Conservation (phyloP, 2,329 filamentous ascomycete genomes). For the Shiraia bambusicola region DNA sequence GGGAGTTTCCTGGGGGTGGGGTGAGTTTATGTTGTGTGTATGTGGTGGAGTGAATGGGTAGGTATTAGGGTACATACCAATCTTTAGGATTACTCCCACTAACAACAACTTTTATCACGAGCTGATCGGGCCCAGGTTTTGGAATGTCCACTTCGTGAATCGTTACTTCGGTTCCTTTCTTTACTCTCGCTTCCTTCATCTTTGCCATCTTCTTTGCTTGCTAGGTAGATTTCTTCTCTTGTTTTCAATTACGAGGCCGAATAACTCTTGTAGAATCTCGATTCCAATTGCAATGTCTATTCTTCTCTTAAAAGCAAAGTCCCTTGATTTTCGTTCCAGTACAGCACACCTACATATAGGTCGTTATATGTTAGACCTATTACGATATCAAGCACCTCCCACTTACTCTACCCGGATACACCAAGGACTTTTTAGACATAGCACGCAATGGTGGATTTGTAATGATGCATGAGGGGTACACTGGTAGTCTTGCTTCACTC, state of each 20-base stretch:
- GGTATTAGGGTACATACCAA: constrained; percentile 38
- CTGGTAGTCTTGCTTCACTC: neutral
- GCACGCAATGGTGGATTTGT: constrained; percentile 9
- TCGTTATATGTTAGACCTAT: too few relatives aligned
- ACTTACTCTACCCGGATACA: too few relatives aligned
- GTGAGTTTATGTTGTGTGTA: neutral
- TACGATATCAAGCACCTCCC: too few relatives aligned
- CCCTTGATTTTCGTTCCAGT: too few relatives aligned
- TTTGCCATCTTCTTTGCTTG: constrained; percentile 3
- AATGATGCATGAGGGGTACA: constrained; percentile 12
- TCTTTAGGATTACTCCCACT: constrained; percentile 52
- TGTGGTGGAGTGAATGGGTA: neutral
- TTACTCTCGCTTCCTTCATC: constrained; percentile 49
- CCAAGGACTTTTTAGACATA: neutral
- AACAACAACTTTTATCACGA: constrained; percentile 45
- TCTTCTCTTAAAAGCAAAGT: too few relatives aligned
- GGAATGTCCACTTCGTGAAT: constrained; percentile 43
- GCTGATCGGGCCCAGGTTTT: constrained; percentile 33
- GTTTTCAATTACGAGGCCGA: too few relatives aligned
- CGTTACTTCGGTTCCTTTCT: constrained; percentile 34
- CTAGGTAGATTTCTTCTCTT: neutral
- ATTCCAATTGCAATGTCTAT: too few relatives aligned
- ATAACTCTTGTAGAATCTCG: too few relatives aligned
- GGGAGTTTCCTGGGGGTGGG: constrained; percentile 32
- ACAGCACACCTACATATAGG: too few relatives aligned